Evolutionary conservation across 495 filamentous ascomycete genomes (phyloP), one percentile per base, ranked within the genome.

Genomic region (Talaromyces liani): DNA sequence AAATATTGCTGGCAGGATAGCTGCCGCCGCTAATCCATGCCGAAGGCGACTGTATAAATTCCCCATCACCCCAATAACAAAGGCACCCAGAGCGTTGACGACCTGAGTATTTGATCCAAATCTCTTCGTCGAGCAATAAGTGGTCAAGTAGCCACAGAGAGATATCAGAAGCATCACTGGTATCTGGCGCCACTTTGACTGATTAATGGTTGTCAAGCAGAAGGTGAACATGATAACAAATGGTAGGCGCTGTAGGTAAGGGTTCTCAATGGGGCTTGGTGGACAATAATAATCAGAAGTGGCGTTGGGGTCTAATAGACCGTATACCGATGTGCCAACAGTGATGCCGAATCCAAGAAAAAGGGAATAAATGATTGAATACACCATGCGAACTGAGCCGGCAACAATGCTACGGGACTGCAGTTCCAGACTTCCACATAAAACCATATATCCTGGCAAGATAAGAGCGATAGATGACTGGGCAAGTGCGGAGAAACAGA

Each of bases 261-360:
- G 76, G 55, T 81, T 76, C 34, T 54, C 68, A 4, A 87, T 84
- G 18, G 88, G 81, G 2, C 74, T 78, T 29, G 77, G 61, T 0
- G 78, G 70, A 74, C 93, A 97, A 22, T 80, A 87, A 8, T 91
- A 90, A 1, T 77, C 84, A 16, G 86, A 88, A 2, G 89, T 87
- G 14, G 93, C 93, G 31, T 90, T 78, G 3, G 78, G 45, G 73
- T 96, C 91, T 61, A 96, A 80, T 22, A 92, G 79, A 20, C 93
- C 94, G 68, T 95, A 97, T 7, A 98, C 80, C 2, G 90, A 89
- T 0, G 93, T 93, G 27, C 93, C 93, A 39, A 98, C 91, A 5
- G 94, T 97, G 67, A 98, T 96, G 6, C 93, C 94, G 68, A 93
- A 97, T n/a, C 93, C 93, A 7, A 98, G 87, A 74, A 97, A 96